These are phyloP conservation scores for Colletotrichum sidae DNA, from an alignment of 2,329 filamentous ascomycete species.

Conservation along the genomic window DNA sequence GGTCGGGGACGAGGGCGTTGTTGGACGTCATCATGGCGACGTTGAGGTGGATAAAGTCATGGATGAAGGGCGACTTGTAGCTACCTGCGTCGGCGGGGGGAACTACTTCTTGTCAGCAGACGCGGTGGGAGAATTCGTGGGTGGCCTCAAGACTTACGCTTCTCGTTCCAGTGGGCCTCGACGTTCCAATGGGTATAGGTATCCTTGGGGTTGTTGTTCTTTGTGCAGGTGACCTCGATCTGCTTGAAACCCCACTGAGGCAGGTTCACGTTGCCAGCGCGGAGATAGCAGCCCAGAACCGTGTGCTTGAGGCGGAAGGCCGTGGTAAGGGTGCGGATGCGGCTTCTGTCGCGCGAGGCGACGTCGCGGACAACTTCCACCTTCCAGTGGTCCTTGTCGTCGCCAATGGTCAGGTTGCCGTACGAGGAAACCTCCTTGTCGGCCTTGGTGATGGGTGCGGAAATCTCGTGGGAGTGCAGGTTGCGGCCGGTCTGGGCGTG, in stretches of 20 bases:
- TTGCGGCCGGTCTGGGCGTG: conserved; percentile 97
- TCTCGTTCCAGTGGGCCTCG: conserved; percentile 93
- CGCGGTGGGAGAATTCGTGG: conserved; percentile 46
- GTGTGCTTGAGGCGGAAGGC: conserved; percentile 89
- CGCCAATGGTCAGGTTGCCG: conserved; percentile 93
- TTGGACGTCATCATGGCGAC: conserved; percentile 99
- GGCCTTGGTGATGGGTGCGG: conserved; percentile 88
- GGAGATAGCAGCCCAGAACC: conserved; percentile 89
- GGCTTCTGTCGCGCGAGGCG: conserved; percentile 85
- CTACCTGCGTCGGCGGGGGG: conserved; percentile 88
- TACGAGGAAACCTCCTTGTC: conserved; percentile 96
- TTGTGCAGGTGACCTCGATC: conserved; percentile 96
- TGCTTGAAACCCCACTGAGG: conserved; percentile 99
- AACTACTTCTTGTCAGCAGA: conserved; percentile 61
- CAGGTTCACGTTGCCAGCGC: conserved; percentile 94
- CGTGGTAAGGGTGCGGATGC: conserved; percentile 90
- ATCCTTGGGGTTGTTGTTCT: conserved; percentile 91
- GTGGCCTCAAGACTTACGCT: conserved; percentile 70
- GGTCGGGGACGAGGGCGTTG: conserved; percentile 96
- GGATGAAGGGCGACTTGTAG: conserved; percentile 96
- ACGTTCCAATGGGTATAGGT: conserved; percentile 99
- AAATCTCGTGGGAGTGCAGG: conserved; percentile 91
- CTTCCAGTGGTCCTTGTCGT: conserved; percentile 98
- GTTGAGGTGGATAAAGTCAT: conserved; percentile 97
- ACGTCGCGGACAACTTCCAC: conserved; percentile 93